Conservation (phyloP, 2,329 filamentous ascomycete genomes). For the Ophiostoma novo-ulmi region DNA sequence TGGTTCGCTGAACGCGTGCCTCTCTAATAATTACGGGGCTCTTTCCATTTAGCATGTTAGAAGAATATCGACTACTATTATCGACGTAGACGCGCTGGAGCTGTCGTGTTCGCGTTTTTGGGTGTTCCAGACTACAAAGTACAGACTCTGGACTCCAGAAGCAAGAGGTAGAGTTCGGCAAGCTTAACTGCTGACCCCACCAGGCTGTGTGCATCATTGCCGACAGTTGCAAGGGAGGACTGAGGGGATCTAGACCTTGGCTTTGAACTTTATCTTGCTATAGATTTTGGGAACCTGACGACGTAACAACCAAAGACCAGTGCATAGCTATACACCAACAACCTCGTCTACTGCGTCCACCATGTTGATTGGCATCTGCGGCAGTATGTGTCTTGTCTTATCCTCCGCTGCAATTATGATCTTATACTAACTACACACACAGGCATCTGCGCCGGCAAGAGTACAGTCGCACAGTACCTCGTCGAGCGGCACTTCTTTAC, state of each 20-base stretch:
- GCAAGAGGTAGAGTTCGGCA: not conserved
- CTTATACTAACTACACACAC: slow-evolving; percentile 18
- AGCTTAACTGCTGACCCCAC: not conserved
- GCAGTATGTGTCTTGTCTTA: slow-evolving; percentile 46
- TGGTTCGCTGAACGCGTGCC: slow-evolving; percentile 6
- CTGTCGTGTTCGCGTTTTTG: slow-evolving; percentile 5
- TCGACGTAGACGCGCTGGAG: not conserved
- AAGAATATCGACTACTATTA: not conserved
- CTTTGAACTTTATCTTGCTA: not conserved
- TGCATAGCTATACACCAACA: not conserved
- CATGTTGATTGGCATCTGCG: slow-evolving; percentile 75
- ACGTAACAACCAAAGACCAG: not conserved
- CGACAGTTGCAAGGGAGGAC: slow-evolving; percentile 1
- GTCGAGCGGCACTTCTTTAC: slow-evolving; percentile 78
- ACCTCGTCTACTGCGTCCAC: slow-evolving; percentile 24
- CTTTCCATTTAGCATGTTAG: not conserved
- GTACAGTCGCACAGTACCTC: slow-evolving; percentile 81
- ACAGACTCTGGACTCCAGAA: not conserved
- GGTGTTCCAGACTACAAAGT: too few species aligned
- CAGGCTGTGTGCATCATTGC: slow-evolving; percentile 7
- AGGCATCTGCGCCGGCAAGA: slow-evolving; percentile 93
- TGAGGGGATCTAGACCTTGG: not conserved
- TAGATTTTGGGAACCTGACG: not conserved
- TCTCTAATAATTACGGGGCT: not conserved
- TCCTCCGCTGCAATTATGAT: not conserved